Base-by-base conservation (phyloP, 2,329 filamentous ascomycete genomes). In the Diaporthe aspalathi region DNA sequence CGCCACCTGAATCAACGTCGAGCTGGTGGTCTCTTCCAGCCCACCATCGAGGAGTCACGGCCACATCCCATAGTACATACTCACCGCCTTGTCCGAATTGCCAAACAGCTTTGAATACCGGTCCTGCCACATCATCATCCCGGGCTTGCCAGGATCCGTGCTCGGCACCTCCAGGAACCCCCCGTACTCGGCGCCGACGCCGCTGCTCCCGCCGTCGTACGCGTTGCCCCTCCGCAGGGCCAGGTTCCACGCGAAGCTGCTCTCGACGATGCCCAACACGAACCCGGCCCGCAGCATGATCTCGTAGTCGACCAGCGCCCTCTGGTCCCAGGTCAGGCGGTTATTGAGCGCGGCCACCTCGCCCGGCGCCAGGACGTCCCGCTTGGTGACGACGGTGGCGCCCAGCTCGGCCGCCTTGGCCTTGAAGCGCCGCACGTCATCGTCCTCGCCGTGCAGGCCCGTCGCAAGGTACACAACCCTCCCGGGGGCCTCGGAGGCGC, bases 301-400 rank as follows among this genome's bases (percentile, higher is more conserved):
- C 74, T 87, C 84, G 76, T 84, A 87, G 76, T 88, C 86, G 8
- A 87, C 81, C 24, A 87, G 77, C 3, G 81, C 83, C 70, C 84
- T 82, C 77, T 88, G 85, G 75, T 87, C 85, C 82, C 82, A 86
- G 24, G 77, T 82, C 47, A 88, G 75, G 53, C 35, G 67, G 24
- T 71, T 70, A 16, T 78, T 70, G 6, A 87, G 77, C 12, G 72
- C 73, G 22, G 72, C 72, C 2, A 80, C 75, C 65, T 85, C 83
- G 0, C 75, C 72, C 24, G 76, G 70, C 72, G 81, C 78, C 7
- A 88, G 78, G 2, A 88, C 74, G 38, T 85, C 81, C 20, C 78
- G 71, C 75, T 86, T 86, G 20, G 79, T 79, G 6, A 84, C 79
- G 5, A 85, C 82, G 27, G 78, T 81, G 14, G 85, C 75, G 38